Conservation (phyloP, 1,284 basidiomycete species). For the Apiotrichum akiyoshidainum region DNA sequence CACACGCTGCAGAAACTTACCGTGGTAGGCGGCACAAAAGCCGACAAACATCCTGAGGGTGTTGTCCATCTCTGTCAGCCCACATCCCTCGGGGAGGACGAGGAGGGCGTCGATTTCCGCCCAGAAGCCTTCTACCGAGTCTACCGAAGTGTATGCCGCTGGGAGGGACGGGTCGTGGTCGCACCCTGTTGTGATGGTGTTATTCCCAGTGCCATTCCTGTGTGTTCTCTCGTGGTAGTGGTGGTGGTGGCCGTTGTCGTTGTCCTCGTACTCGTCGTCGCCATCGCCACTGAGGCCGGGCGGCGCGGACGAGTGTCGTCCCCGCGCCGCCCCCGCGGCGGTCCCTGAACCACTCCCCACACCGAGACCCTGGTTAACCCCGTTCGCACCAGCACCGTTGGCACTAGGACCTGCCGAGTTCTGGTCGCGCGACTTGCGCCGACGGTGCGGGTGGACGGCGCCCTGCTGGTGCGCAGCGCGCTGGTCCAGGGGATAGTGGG, state of each 20-base stretch:
- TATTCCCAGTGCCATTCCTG: background rate
- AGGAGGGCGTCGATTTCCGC: constrained; percentile 82
- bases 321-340: no score
- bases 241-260: no score
- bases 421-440: constrained; percentile 13
- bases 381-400: background rate
- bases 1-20: constrained; percentile 54
- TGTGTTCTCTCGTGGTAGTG: background rate
- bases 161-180: background rate
- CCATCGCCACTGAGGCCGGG: no score
- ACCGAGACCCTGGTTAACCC: no score
- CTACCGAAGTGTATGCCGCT: background rate
- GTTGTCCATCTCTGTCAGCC: constrained; percentile 70
- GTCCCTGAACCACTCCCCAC: no score
- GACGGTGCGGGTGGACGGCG: background rate
- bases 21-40: constrained; percentile 78
- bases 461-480: background rate
- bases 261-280: no score
- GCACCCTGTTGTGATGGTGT: background rate
- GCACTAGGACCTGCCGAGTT: no score
- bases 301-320: no score
- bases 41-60: constrained; percentile 71
- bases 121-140: constrained; percentile 7
- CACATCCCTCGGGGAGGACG: constrained; percentile 62
- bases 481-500: background rate